phyloP scores from a whole-genome alignment of 2,329 filamentous ascomycete genomes.

The Verticillium longisporum region DNA sequence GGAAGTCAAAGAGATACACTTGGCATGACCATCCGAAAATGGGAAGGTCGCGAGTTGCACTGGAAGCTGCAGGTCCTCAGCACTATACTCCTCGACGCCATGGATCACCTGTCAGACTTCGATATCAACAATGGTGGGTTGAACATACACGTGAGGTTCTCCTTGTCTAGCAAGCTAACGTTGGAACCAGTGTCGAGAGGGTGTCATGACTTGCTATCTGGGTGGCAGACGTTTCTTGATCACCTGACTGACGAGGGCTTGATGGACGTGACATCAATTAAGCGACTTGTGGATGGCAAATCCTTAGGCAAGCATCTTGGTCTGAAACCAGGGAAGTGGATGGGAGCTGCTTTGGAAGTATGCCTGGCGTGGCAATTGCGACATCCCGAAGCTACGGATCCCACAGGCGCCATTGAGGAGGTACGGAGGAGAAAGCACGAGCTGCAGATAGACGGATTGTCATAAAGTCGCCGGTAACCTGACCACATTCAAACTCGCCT shows the following conservation, averaged over 20 bases:
- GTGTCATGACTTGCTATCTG: slow-evolving; percentile 29
- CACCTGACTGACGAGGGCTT: slow-evolving; percentile 48
- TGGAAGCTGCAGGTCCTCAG: slow-evolving; percentile 69
- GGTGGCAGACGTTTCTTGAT: slow-evolving; percentile 50
- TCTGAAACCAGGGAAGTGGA: slow-evolving; percentile 75
- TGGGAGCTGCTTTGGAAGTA: slow-evolving; percentile 69
- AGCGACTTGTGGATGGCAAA: slow-evolving; percentile 67
- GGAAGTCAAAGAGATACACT: slow-evolving; percentile 51
- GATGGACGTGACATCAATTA: slow-evolving; percentile 50
- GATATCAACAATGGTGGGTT: slow-evolving; percentile 7
- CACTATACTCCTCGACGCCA: slow-evolving; percentile 58
- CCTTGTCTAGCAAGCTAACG: not conserved
- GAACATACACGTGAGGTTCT: too few relatives aligned
- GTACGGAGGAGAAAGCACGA: slow-evolving; percentile 45
- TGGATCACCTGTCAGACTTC: slow-evolving; percentile 29
- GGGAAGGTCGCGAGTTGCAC: slow-evolving; percentile 54
- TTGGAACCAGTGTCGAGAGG: not conserved
- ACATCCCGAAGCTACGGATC: slow-evolving; percentile 61
- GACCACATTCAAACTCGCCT: not conserved
- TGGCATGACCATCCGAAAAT: slow-evolving; percentile 67
- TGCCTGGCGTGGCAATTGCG: slow-evolving; percentile 85
- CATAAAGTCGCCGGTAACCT: not conserved
- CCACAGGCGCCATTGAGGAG: slow-evolving; percentile 51
- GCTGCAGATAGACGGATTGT: slow-evolving; percentile 32
- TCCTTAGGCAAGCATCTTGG: slow-evolving; percentile 62